Evolutionary conservation across 176 grass and related monocot species (phyloP).

Genomic region (Alopecurus myosuroides): DNA sequence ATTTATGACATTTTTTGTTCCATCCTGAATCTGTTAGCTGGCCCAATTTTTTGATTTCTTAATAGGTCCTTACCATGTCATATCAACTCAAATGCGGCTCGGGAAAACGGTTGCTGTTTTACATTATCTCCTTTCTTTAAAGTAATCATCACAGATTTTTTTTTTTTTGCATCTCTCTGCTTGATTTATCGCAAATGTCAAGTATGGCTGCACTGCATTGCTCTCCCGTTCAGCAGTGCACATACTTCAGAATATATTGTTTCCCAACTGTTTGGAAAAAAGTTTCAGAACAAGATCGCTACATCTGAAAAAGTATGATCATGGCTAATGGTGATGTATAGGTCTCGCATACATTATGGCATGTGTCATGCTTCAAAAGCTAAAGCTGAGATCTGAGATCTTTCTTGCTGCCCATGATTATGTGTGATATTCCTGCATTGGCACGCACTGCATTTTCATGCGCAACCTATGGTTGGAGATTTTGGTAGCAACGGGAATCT

Average conservation of each 20-base stretch:
- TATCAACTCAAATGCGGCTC: background rate
- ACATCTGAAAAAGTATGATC: conserved; percentile 9
- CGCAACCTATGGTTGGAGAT: background rate
- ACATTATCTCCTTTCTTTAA: background rate
- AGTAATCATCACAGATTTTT: background rate
- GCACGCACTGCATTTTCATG: conserved; percentile 12
- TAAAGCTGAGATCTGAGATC: conserved; percentile 30
- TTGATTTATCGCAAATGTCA: background rate
- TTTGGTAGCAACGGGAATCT: background rate
- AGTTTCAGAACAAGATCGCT: background rate
- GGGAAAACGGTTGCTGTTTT: background rate
- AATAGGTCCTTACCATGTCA: background rate
- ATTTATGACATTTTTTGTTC: background rate
- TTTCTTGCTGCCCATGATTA: conserved; percentile 27
- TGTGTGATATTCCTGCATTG: conserved; percentile 2
- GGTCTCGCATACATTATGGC: conserved; percentile 2
- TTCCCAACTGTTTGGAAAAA: background rate
- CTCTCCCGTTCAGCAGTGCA: background rate
- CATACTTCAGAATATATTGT: background rate
- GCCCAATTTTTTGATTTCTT: background rate
- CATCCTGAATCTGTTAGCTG: background rate
- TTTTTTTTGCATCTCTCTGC: background rate
- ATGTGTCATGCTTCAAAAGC: conserved; percentile 38
- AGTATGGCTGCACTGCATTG: background rate
- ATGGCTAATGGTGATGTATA: conserved; percentile 13